These are phyloP conservation scores for Amanita exitialis DNA, from an alignment of 768 basidiomycete genomes.

Conservation along the genomic window DNA sequence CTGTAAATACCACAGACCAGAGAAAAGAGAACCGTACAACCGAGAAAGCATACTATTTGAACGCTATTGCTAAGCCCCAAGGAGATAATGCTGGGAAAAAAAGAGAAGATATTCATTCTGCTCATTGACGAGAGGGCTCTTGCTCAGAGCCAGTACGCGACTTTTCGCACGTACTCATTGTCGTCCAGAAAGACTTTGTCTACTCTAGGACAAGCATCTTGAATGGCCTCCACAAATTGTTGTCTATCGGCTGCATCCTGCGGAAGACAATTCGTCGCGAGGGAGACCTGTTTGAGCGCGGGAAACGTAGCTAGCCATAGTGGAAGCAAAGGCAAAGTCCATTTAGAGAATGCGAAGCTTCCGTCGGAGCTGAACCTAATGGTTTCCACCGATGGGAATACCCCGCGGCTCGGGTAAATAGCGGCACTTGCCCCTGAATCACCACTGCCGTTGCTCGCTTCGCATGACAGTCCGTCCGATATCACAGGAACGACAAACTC, in stretches of 20 bases:
- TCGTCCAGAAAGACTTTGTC: constrained; percentile 7
- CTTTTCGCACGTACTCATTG: constrained; percentile 2
- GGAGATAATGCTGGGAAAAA: too few species aligned
- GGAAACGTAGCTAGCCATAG: constrained; percentile 14
- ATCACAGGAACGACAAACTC: constrained; percentile 12
- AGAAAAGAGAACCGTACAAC: neutral
- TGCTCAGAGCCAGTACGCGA: neutral
- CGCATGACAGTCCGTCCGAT: neutral
- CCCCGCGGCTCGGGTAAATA: neutral
- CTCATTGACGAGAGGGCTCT: neutral
- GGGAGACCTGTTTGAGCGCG: constrained; percentile 8
- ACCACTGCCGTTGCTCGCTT: neutral
- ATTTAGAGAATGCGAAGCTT: constrained; percentile 12
- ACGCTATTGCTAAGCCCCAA: neutral
- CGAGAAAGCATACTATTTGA: neutral
- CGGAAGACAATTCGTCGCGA: constrained; percentile 11
- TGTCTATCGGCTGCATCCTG: neutral
- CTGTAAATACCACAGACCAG: neutral
- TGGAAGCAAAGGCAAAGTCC: constrained; percentile 13
- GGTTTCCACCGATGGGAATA: constrained; percentile 1
- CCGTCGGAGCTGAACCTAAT: constrained; percentile 14
- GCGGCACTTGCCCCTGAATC: neutral
- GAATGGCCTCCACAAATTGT: constrained; percentile 6
- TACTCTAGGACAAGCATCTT: constrained; percentile 7
- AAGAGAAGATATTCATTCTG: neutral